Percentiles rank a stretch among this genome's conserved stretches.
phyloP scores from a whole-genome alignment of 345 rosid genomes.

The Aegle marmelos region DNA sequence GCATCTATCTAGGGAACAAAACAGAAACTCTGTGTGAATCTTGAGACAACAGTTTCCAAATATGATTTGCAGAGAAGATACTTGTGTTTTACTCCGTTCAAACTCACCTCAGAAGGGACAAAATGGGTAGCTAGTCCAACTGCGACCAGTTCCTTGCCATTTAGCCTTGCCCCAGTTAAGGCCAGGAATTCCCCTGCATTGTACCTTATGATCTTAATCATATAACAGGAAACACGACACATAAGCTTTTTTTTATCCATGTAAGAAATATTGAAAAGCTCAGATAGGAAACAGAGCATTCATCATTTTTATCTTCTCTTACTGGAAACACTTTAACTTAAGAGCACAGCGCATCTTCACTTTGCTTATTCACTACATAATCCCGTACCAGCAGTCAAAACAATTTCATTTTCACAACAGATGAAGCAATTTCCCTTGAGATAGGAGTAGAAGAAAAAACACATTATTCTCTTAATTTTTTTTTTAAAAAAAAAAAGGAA shows the following conservation, averaged over 20 bases:
- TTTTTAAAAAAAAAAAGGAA: background rate
- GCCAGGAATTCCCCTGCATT: slow-evolving; percentile 84
- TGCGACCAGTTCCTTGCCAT: slow-evolving; percentile 74
- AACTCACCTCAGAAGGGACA: slow-evolving; percentile 73
- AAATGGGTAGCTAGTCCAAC: slow-evolving; percentile 87
- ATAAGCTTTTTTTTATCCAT: background rate
- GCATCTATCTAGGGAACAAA: background rate
- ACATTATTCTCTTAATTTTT: background rate
- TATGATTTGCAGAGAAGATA: background rate
- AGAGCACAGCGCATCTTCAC: background rate
- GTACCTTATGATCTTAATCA: slow-evolving; percentile 4
- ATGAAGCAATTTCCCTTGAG: background rate
- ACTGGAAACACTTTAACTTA: background rate
- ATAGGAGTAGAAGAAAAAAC: background rate
- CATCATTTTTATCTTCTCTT: background rate
- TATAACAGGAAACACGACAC: background rate
- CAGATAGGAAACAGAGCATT: background rate
- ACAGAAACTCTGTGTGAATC: background rate
- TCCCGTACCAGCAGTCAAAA: background rate
- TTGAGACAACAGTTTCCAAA: background rate
- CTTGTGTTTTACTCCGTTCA: background rate
- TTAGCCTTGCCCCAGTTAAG: slow-evolving; percentile 82
- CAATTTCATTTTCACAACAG: background rate
- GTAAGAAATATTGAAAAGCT: background rate
- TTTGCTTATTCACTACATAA: background rate